Evolutionary conservation across 1,139 yeast genomes (phyloP), one percentile per base, ranked within the genome.

Genomic region (Blastobotrys arbuscula): DNA sequence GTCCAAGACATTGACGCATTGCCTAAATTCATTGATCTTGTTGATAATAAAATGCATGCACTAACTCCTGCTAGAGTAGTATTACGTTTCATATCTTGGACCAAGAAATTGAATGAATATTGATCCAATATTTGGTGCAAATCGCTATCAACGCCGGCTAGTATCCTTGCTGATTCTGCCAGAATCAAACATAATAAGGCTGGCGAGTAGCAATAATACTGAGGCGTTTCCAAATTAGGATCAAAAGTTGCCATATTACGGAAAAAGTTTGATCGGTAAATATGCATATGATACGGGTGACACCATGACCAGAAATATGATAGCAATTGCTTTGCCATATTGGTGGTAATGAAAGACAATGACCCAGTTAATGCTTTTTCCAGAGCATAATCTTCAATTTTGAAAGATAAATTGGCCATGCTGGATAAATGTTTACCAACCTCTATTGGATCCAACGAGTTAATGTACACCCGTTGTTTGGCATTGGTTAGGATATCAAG

Each of bases 301-400:
- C 43, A n/a, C 42, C 44, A 43, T 15, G 44, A 39, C 50, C 50
- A 47, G 33, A 37, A 47, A 31, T 43, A 43, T n/a, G 44, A 35
- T 24, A 44, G 16, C 23, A 48, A 37, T 21, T 44, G 44, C 18
- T 34, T 39, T 8, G 50, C 50, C 45, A 39, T 41, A 18, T 34
- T 24, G 9, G 21, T 18, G 12, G 26, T 34, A 8, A 48, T 21
- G 18, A 18, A 24, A 4, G 50, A 18, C 13, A 42, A 35, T 16
- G 40, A 28, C 3, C 39, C 42, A 5, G 41, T 38, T 6, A 47
- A 36, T 15, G 46, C 50, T 12, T n/a, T 15, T n/a, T 38, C 37
- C 23, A 47, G 28, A 6, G 50, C 50, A 33, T 47, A 47, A 2
- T 38, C 44, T 34, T 47, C 47, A 15, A 47, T 30, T 33, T 38